These are phyloP conservation scores for Xylaria palmicola DNA, from an alignment of 495 filamentous ascomycete species.

Conservation along the genomic window DNA sequence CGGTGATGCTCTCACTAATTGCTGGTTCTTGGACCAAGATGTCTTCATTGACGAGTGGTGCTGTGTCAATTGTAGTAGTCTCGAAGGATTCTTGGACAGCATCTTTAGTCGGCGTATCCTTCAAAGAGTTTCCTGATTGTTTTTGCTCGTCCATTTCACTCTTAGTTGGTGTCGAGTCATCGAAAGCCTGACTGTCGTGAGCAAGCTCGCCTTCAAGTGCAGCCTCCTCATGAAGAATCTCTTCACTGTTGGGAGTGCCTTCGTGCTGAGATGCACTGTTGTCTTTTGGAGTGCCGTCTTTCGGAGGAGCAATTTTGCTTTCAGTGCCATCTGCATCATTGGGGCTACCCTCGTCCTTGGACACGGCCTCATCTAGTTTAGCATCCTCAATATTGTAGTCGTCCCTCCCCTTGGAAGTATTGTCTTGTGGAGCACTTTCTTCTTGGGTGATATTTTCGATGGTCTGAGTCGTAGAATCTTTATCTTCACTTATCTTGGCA, in stretches of 20 bases:
- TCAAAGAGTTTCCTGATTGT: neutral
- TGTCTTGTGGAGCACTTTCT: neutral
- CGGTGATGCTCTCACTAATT: neutral
- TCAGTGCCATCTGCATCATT: neutral
- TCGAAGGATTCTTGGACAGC: neutral
- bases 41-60: neutral
- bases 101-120: neutral
- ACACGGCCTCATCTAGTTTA: neutral
- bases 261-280: neutral
- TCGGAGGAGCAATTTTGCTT: neutral
- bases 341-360: constrained; percentile 14
- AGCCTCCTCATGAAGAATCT: neutral
- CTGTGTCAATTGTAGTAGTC: neutral
- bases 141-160: constrained; percentile 18
- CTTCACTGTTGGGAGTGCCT: neutral
- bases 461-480: neutral
- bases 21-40: neutral
- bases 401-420: neutral
- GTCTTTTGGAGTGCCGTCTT: neutral
- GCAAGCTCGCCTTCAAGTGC: neutral
- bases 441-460: neutral
- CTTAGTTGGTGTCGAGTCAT: constrained; percentile 1
- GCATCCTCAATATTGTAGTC: neutral
- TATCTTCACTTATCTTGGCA: neutral
- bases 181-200: neutral